Percentiles rank a stretch among this genome's conserved stretches.
phyloP scores from a whole-genome alignment of 208 protist species.

The Leishmania tarentolae region DNA sequence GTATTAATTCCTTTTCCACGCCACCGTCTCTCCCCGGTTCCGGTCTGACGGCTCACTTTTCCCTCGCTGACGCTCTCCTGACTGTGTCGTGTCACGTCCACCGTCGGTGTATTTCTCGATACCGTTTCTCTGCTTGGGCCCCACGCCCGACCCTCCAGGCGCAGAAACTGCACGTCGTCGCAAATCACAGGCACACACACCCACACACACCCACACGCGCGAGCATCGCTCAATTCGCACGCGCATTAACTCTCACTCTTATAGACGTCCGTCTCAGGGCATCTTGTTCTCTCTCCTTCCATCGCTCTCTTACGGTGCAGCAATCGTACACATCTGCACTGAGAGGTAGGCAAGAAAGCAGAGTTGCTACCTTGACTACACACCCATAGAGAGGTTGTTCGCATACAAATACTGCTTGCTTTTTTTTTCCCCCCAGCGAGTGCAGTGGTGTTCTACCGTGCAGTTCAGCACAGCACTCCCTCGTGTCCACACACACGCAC shows the following conservation, averaged over 20 bases:
- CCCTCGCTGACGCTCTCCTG: not conserved
- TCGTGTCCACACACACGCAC: not conserved
- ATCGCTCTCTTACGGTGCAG: not conserved
- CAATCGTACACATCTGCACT: not conserved
- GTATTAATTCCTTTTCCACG: slow-evolving; percentile 6
- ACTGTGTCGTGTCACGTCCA: not conserved
- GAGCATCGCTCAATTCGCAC: not conserved
- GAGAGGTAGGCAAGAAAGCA: not conserved
- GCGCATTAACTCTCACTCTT: not conserved
- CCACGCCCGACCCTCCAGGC: not conserved
- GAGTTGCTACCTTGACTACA: not conserved
- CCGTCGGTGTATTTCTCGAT: slow-evolving; percentile 9
- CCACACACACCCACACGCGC: not conserved
- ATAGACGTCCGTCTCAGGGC: not conserved
- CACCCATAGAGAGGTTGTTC: not conserved
- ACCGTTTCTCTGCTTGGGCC: not conserved
- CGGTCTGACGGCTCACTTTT: not conserved
- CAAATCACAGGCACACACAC: not conserved
- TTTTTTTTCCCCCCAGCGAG: not conserved
- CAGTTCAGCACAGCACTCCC: not conserved
- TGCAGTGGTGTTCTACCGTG: not conserved
- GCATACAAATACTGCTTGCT: not conserved
- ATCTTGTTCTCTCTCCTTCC: not conserved
- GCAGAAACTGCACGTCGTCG: not conserved
- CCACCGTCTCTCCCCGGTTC: not conserved